phyloP scores from a whole-genome alignment of 2,329 filamentous ascomycete species.

The Alternaria triticimaculans region DNA sequence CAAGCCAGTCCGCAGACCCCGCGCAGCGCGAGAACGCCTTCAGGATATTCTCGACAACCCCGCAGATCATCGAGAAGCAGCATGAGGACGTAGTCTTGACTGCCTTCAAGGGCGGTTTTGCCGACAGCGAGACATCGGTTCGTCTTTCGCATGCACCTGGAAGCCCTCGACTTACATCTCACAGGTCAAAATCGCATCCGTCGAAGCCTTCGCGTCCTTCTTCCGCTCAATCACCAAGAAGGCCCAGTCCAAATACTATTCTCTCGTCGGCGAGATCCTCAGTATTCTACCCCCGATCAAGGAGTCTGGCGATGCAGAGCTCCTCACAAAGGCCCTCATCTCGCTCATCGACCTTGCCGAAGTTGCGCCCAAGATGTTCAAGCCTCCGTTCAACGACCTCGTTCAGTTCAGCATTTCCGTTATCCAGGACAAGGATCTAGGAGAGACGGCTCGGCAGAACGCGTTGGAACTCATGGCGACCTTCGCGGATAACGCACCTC shows the following conservation, averaged over 20 bases:
- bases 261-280: constrained; percentile 86
- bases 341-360: constrained; percentile 95
- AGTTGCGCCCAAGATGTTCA: constrained; percentile 97
- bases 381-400: constrained; percentile 87
- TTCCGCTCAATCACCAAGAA: constrained; percentile 92
- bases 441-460: constrained; percentile 89
- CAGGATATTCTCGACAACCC: constrained; percentile 93
- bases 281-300: constrained; percentile 95
- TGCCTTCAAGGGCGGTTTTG: constrained; percentile 91
- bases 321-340: constrained; percentile 86
- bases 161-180: constrained; percentile 14
- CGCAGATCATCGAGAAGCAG: constrained; percentile 93
- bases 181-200: constrained; percentile 87
- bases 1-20: constrained; percentile 83
- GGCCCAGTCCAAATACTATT: constrained; percentile 84
- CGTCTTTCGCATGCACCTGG: constrained; percentile 6
- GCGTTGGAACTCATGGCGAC: constrained; percentile 97
- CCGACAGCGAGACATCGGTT: constrained; percentile 82
- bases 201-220: constrained; percentile 96
- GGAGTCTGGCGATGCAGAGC: constrained; percentile 86
- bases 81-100: constrained; percentile 88
- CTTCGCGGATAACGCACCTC: constrained; percentile 92
- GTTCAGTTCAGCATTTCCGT: constrained; percentile 93
- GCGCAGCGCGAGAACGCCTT: constrained; percentile 91
- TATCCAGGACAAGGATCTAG: constrained; percentile 93